A percentile compares a stretch with the other conserved stretches of the same genome.
Conservation (phyloP, 2,329 filamentous ascomycete species). For the Pyrenochaeta sp. region DNA sequence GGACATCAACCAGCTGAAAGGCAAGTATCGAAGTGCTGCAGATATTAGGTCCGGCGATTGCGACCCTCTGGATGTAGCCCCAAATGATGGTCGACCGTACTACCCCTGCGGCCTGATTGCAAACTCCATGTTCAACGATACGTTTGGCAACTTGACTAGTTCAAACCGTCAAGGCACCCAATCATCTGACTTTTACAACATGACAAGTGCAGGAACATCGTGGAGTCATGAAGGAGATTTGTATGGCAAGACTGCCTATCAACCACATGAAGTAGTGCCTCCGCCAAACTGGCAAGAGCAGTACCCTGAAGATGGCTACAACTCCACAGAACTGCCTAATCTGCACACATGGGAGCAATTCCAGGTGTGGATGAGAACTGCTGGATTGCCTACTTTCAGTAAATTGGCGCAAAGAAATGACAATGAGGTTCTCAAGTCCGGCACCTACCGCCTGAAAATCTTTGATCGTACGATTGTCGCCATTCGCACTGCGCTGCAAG, state of each 20-base stretch:
- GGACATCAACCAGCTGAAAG: slow-evolving; percentile 82
- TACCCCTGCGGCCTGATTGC: slow-evolving; percentile 97
- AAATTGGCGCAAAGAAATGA: slow-evolving; percentile 91
- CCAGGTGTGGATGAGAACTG: slow-evolving; percentile 99
- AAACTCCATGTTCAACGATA: slow-evolving; percentile 97
- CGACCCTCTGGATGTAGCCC: slow-evolving; percentile 68
- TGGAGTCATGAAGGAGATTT: slow-evolving; percentile 85
- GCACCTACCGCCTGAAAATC: slow-evolving; percentile 80
- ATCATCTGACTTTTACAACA: slow-evolving; percentile 67
- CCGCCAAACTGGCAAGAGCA: slow-evolving; percentile 84
- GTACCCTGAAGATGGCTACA: slow-evolving; percentile 75
- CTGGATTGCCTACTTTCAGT: slow-evolving; percentile 91
- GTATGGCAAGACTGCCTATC: slow-evolving; percentile 76
- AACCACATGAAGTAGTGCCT: slow-evolving; percentile 71
- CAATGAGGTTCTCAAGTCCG: slow-evolving; percentile 69
- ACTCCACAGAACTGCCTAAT: slow-evolving; percentile 71
- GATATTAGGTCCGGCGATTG: slow-evolving; percentile 76
- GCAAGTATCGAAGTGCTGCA: slow-evolving; percentile 66
- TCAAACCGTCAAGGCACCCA: slow-evolving; percentile 60
- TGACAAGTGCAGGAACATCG: slow-evolving; percentile 81
- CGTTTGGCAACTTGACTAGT: slow-evolving; percentile 72
- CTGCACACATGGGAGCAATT: slow-evolving; percentile 82
- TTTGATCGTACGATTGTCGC: slow-evolving; percentile 70
- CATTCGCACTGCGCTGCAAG: background rate
- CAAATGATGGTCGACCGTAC: slow-evolving; percentile 67